Evolutionary conservation across 768 basidiomycete species (phyloP), one percentile per base, ranked within the genome.

Genomic region (Boletus coccyginus): DNA sequence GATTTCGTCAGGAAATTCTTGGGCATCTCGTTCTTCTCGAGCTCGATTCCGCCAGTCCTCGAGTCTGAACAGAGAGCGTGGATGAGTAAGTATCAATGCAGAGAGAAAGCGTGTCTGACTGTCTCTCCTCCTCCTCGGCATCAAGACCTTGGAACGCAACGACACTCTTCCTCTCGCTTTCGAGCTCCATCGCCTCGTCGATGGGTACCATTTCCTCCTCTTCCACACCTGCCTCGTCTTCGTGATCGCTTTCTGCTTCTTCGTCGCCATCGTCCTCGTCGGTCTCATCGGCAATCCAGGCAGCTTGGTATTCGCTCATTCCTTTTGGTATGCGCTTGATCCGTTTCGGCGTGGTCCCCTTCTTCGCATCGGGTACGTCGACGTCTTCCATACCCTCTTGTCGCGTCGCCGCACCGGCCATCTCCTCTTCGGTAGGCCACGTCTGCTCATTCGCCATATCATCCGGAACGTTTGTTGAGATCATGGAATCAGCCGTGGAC

Each of bases 341-440:
- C 31, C 75, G 68, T 71, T 84, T 91, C 1, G 92, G 92, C 8
- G 91, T 94, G 1, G 90, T 92, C 1, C 88, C 90, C 3, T 74
- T 70, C 29, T 67, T 69, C 1, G 90, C 90, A 59, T 88, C 87
- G 3, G 90, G 86, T 16, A 90, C 67, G 5, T 55, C 48, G 4
- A 70, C 65, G 14, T 60, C 59, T 2, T 54, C 47, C 44, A 53
- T 50, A 14, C 50, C 54, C 16, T 69, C 62, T 41, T 64, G 68
- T 19, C 39, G 60, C 0, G 61, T 59, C 9, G 46, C 60, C 0
- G 65, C 73, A 7, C 73, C 80, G 21, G 75, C 76, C 87, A 98
- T 92, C 70, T 98, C 96, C 66, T 98, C 96, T 69, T 98, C 94
- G 0, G 94, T 96, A 1, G 96, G 96, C 95, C 96, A 98, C 0